Conservation (phyloP, 495 filamentous ascomycete species). For the Apiosordaria backusii region DNA sequence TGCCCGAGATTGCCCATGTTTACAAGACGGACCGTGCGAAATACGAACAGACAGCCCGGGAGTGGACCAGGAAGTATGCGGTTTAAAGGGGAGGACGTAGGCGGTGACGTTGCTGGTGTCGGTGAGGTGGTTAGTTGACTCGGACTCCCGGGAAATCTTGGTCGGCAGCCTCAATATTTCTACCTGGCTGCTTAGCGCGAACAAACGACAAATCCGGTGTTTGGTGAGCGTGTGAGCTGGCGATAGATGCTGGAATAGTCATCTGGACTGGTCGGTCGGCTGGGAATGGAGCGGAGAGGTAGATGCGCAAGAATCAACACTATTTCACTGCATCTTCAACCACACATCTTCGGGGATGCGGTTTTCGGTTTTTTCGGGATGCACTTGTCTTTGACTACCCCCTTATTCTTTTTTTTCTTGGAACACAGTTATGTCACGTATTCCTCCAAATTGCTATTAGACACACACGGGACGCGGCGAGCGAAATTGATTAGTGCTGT, state of each 20-base stretch:
- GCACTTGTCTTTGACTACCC: constrained; percentile 20
- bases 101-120: neutral
- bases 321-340: constrained; percentile 25
- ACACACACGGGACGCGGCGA: neutral
- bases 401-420: neutral
- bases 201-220: neutral
- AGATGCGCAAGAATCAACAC: constrained; percentile 19
- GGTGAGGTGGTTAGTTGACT: constrained; percentile 13
- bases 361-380: constrained; percentile 13
- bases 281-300: constrained; percentile 9
- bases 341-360: constrained; percentile 14
- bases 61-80: constrained; percentile 99
- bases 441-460: neutral
- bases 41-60: constrained; percentile 94
- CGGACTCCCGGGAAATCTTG: neutral
- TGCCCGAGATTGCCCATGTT: constrained; percentile 97
- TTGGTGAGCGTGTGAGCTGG: constrained; percentile 5
- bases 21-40: constrained; percentile 97
- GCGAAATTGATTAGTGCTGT: neutral
- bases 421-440: constrained; percentile 1
- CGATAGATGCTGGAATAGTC: neutral
- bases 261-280: neutral
- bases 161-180: neutral
- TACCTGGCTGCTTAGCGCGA: neutral
- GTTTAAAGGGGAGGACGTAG: constrained; percentile 56